Conservation (phyloP, 768 basidiomycete species). For the Hydnomerulius pinastri region DNA sequence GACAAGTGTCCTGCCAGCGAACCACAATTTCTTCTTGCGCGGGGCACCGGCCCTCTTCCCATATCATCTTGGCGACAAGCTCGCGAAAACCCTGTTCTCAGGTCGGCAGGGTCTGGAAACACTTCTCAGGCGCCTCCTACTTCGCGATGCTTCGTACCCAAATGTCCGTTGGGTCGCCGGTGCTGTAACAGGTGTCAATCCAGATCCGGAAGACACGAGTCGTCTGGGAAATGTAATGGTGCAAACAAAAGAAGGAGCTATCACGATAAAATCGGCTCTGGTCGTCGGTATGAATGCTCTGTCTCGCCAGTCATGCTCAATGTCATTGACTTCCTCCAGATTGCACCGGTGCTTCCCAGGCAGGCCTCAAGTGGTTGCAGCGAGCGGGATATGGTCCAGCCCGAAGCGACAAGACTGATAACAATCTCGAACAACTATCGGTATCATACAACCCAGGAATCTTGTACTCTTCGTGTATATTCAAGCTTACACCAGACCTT, state of each 20-base stretch:
- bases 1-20: conserved; percentile 16
- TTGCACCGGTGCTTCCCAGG: conserved; percentile 31
- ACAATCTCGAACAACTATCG: conserved; percentile 17
- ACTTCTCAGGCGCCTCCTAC: conserved; percentile 29
- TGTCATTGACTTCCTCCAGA: conserved; percentile 20
- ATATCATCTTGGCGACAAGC: conserved; percentile 7
- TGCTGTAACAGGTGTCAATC: conserved; percentile 27
- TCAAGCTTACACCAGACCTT: conserved; percentile 8
- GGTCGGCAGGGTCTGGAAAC: conserved; percentile 32
- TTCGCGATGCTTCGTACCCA: conserved; percentile 11
- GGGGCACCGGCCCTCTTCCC: conserved; percentile 13
- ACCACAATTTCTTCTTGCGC: conserved; percentile 14
- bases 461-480: conserved; percentile 21
- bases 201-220: conserved; percentile 12
- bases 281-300: conserved; percentile 19
- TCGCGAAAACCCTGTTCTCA: conserved; percentile 20
- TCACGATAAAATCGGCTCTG: conserved; percentile 15
- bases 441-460: conserved; percentile 28
- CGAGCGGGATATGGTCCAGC: conserved; percentile 18
- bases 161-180: conserved; percentile 28
- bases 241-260: conserved; percentile 11
- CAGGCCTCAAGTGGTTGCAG: conserved; percentile 29
- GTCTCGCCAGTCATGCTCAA: background rate
- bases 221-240: conserved; percentile 17
- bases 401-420: conserved; percentile 11